These are phyloP conservation scores for Urostyla sp. DNA, from an alignment of 73 alveolate genomes.

Conservation along the genomic window DNA sequence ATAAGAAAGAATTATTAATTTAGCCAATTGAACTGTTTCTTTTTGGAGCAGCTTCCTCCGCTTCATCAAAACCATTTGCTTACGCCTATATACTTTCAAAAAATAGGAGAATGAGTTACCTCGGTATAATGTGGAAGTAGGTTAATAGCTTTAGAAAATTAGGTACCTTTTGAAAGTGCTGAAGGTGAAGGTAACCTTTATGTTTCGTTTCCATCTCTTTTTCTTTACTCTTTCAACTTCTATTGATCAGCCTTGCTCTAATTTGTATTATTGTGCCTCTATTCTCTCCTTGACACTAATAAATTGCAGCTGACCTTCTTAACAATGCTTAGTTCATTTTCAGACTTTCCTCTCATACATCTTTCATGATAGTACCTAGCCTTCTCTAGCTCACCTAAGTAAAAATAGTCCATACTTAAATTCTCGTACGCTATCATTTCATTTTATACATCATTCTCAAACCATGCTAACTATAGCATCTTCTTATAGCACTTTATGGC, in stretches of 20 bases:
- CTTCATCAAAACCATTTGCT: slow-evolving; percentile 38
- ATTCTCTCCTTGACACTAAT: slow-evolving; percentile 45
- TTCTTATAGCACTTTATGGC: slow-evolving; percentile 65
- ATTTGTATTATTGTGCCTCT: slow-evolving; percentile 37
- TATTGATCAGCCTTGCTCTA: not conserved
- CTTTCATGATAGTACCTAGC: slow-evolving; percentile 64
- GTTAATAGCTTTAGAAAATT: slow-evolving; percentile 53
- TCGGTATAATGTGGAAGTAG: slow-evolving; percentile 58
- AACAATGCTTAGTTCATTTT: slow-evolving; percentile 52
- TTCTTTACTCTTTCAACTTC: slow-evolving; percentile 32
- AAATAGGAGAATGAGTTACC: too few species aligned
- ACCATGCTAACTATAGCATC: slow-evolving; percentile 60
- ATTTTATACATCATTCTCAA: slow-evolving; percentile 43
- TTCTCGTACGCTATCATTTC: slow-evolving; percentile 64
- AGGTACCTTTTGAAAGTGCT: slow-evolving; percentile 36
- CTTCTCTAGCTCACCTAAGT: slow-evolving; percentile 63
- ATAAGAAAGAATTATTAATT: not conserved
- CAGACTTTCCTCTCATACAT: slow-evolving; percentile 62
- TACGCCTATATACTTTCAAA: too few species aligned
- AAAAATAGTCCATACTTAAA: slow-evolving; percentile 56
- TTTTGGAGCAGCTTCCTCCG: slow-evolving; percentile 6
- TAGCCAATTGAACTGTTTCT: not conserved
- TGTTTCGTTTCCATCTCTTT: slow-evolving; percentile 6
- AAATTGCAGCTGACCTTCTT: slow-evolving; percentile 58
- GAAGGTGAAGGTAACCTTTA: slow-evolving; percentile 61